phyloP scores from a whole-genome alignment of 2,329 filamentous ascomycete species.

The Grosmannia serpens region DNA sequence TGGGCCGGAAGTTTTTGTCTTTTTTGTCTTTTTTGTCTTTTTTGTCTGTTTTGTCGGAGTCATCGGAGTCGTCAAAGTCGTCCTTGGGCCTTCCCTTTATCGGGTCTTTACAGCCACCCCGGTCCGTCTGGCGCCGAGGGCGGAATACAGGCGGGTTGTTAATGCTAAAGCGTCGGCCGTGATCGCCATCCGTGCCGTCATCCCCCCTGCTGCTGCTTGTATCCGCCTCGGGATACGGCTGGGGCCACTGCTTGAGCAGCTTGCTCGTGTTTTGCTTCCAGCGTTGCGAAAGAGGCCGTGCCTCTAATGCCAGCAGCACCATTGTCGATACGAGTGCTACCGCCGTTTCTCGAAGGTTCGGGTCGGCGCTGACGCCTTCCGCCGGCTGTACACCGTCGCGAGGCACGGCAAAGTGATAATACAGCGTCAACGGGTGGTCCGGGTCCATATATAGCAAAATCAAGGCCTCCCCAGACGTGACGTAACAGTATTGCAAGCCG shows the following conservation, averaged over 20 bases:
- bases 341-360: background rate
- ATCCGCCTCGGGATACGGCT: background rate
- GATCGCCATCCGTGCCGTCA: background rate
- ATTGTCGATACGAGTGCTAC: conserved; percentile 2
- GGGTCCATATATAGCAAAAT: background rate
- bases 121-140: no score
- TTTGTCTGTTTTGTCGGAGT: no score
- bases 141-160: no score
- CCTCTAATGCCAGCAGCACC: background rate
- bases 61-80: no score
- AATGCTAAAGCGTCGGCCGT: no score
- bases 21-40: no score
- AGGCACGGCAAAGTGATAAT: conserved; percentile 1
- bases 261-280: background rate
- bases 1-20: no score
- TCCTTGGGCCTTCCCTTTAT: no score
- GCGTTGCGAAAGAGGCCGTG: background rate
- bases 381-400: background rate
- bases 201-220: no score
- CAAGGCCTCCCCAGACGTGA: background rate
- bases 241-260: background rate
- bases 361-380: background rate
- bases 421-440: background rate
- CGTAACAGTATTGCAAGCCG: background rate
- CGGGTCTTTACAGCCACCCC: no score